Percentiles rank a stretch among this genome's conserved stretches.
These are phyloP conservation scores for Fusarium nisikadoi DNA, from an alignment of 2,329 filamentous ascomycete genomes.

Conservation along the genomic window DNA sequence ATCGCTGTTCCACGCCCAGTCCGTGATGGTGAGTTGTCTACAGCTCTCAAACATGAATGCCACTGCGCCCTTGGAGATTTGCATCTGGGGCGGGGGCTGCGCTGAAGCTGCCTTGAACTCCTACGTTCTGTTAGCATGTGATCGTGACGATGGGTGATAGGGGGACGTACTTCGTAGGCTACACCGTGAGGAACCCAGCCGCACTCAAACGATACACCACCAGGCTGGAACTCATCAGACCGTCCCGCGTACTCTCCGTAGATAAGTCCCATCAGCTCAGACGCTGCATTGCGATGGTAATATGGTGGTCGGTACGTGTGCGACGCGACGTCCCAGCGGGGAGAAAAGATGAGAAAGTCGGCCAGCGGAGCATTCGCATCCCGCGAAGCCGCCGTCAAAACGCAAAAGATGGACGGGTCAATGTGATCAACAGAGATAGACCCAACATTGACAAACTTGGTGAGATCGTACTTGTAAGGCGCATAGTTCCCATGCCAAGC, in stretches of 20 bases:
- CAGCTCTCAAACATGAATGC: constrained; percentile 45
- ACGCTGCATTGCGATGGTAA: constrained; percentile 70
- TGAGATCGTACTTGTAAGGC: constrained; percentile 66
- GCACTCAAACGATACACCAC: constrained; percentile 32
- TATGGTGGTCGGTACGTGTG: constrained; percentile 73
- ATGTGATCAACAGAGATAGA: constrained; percentile 63
- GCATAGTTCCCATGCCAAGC: constrained; percentile 79
- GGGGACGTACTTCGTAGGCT: constrained; percentile 21
- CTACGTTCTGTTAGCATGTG: not conserved
- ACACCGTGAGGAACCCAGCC: constrained; percentile 35
- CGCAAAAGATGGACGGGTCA: constrained; percentile 73
- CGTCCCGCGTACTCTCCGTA: constrained; percentile 49
- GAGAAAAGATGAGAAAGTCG: constrained; percentile 76
- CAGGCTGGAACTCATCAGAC: constrained; percentile 32
- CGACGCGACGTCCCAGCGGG: constrained; percentile 71
- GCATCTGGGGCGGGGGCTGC: constrained; percentile 28
- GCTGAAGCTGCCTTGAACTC: constrained; percentile 41
- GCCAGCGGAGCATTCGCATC: constrained; percentile 65
- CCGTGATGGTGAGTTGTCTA: constrained; percentile 38
- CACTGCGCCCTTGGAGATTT: constrained; percentile 39
- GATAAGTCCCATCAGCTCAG: constrained; percentile 67
- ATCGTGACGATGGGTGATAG: fast-evolving
- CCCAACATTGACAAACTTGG: constrained; percentile 66
- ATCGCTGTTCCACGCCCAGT: constrained; percentile 41
- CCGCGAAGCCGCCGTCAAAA: constrained; percentile 68